Percentiles rank a stretch among this genome's conserved stretches.
Evolutionary conservation across 208 protist genomes (phyloP).

Genomic region (Kentomonas sorsogonicus): DNA sequence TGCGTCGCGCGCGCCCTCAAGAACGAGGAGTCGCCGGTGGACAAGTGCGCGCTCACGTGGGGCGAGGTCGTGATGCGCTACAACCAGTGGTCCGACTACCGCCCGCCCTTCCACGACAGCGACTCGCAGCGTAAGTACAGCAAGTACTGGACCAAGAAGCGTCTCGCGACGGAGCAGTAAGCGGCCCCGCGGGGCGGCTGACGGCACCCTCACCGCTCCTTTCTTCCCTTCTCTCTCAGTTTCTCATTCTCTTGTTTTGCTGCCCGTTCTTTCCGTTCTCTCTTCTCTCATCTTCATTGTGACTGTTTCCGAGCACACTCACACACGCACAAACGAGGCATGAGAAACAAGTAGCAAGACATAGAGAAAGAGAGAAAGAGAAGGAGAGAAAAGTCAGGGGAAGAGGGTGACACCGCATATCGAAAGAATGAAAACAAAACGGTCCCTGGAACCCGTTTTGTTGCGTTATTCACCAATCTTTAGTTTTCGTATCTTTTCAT

Average conservation of each 20-base stretch:
- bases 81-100: constrained; percentile 83
- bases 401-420: neutral
- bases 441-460: neutral
- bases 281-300: too few species aligned
- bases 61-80: constrained; percentile 86
- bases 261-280: too few species aligned
- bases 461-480: neutral
- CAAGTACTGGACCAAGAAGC: constrained; percentile 88
- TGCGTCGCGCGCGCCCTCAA: constrained; percentile 86
- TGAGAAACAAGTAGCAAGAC: too few species aligned
- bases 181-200: neutral
- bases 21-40: constrained; percentile 51
- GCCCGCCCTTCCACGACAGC: constrained; percentile 74
- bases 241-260: neutral
- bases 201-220: neutral
- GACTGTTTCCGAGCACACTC: neutral
- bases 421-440: neutral
- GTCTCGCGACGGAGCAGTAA: constrained; percentile 54
- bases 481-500: neutral
- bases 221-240: neutral
- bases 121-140: constrained; percentile 61
- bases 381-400: neutral
- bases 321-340: neutral
- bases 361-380: neutral
- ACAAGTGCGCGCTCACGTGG: constrained; percentile 88